A percentile compares a stretch with the other conserved stretches of the same genome.
Evolutionary conservation across 1,284 basidiomycete genomes (phyloP).

Genomic region (Melampsora larici-populina): DNA sequence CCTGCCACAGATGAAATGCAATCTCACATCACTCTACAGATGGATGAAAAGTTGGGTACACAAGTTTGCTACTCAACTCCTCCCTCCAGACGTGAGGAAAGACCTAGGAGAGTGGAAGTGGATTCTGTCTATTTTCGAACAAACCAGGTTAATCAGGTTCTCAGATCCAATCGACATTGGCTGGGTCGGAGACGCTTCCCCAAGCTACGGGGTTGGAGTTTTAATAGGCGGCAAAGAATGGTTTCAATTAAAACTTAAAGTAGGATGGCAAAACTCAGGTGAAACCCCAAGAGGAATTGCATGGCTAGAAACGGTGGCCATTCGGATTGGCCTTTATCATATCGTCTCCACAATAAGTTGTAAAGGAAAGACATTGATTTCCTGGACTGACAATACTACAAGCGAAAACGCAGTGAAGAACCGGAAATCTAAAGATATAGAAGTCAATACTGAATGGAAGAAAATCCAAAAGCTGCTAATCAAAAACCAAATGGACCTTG

Average conservation of each 20-base stretch:
- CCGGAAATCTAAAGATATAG: neutral
- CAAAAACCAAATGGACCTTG: neutral
- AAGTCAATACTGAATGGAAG: no score
- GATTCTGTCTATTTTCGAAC: no score
- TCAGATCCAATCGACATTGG: no score
- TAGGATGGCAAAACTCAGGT: no score
- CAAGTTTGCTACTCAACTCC: neutral
- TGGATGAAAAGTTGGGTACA: slow-evolving; percentile 1
- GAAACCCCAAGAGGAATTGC: neutral
- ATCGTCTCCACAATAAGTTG: neutral
- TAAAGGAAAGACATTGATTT: neutral
- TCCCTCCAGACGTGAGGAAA: neutral
- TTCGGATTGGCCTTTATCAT: neutral
- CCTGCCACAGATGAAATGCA: neutral
- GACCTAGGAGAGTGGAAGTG: no score
- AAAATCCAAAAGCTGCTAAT: no score
- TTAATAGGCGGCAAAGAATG: neutral
- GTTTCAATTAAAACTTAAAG: neutral
- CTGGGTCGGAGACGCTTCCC: neutral
- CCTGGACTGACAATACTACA: slow-evolving; percentile 19
- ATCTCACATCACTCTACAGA: neutral
- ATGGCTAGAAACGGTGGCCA: slow-evolving; percentile 15
- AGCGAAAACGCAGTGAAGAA: neutral
- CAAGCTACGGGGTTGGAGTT: neutral
- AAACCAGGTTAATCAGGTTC: no score